Evolutionary conservation across 129 eudicot species (phyloP).

Genomic region (Saposhnikovia divaricata): DNA sequence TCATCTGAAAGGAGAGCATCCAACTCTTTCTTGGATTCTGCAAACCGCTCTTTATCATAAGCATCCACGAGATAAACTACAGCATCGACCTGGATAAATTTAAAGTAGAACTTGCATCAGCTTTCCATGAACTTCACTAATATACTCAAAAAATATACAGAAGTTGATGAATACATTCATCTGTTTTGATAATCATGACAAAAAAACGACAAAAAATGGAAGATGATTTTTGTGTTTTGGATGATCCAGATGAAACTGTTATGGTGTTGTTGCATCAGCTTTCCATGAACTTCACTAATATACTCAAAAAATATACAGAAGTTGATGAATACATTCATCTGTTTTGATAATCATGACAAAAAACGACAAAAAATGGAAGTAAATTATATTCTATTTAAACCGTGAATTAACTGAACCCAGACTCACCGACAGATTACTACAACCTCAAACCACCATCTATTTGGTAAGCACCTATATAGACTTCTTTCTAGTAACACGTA

Average conservation of each 20-base stretch:
- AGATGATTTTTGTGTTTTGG: no score
- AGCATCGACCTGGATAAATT: constrained; percentile 7
- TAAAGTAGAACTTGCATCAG: background rate
- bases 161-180: background rate
- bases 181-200: background rate
- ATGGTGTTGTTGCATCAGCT: background rate
- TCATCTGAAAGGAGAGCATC: constrained; percentile 12
- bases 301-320: background rate
- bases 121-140: background rate
- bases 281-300: background rate
- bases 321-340: background rate
- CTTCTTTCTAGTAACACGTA: background rate
- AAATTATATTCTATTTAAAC: background rate
- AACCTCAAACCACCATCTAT: background rate
- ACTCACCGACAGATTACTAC: background rate
- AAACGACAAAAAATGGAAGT: background rate
- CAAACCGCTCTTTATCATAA: constrained; percentile 10
- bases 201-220: no score
- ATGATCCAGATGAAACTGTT: no score
- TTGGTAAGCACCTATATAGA: background rate
- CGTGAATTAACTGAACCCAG: background rate
- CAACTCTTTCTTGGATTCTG: constrained; percentile 13
- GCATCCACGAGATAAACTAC: constrained; percentile 13
- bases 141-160: background rate
- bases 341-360: background rate